A percentile compares a stretch with the other conserved stretches of the same genome.
Evolutionary conservation across 1,284 basidiomycete species (phyloP).

Genomic region (Athelia sp.): DNA sequence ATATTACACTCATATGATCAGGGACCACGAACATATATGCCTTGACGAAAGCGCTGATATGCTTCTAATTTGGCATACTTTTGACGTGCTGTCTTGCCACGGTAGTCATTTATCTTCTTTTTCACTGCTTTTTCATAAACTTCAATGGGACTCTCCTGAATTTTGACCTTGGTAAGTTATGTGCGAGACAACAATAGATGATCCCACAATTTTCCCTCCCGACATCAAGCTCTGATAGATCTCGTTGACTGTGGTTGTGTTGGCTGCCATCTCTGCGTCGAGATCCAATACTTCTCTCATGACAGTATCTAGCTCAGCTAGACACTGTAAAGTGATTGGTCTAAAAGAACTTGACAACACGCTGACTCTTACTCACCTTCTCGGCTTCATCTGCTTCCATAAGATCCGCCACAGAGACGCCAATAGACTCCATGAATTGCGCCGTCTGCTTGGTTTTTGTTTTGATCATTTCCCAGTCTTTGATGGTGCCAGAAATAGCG

Average conservation of each 20-base stretch:
- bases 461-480: conserved; percentile 58
- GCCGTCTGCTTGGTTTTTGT: conserved; percentile 38
- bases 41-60: conserved; percentile 61
- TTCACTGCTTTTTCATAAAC: conserved; percentile 42
- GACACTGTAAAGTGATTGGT: conserved; percentile 31
- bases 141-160: conserved; percentile 42
- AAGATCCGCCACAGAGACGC: conserved; percentile 56
- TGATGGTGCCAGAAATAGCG: conserved; percentile 48
- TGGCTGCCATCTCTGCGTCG: conserved; percentile 49
- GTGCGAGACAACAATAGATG: too few species aligned
- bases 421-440: conserved; percentile 46
- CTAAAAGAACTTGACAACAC: conserved; percentile 1
- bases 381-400: conserved; percentile 47
- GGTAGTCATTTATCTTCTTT: conserved; percentile 40
- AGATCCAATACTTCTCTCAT: conserved; percentile 68
- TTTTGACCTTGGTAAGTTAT: too few species aligned
- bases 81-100: conserved; percentile 60
- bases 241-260: conserved; percentile 48
- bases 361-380: conserved; percentile 32
- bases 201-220: conserved; percentile 57
- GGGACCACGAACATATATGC: conserved; percentile 56
- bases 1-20: too few species aligned
- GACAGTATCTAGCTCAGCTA: conserved; percentile 54
- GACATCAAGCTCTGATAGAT: conserved; percentile 50
- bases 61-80: conserved; percentile 63